Percentiles rank a stretch among this genome's conserved stretches.
Conservation (phyloP, 306 rosid species). For the Rosa lucieae region DNA sequence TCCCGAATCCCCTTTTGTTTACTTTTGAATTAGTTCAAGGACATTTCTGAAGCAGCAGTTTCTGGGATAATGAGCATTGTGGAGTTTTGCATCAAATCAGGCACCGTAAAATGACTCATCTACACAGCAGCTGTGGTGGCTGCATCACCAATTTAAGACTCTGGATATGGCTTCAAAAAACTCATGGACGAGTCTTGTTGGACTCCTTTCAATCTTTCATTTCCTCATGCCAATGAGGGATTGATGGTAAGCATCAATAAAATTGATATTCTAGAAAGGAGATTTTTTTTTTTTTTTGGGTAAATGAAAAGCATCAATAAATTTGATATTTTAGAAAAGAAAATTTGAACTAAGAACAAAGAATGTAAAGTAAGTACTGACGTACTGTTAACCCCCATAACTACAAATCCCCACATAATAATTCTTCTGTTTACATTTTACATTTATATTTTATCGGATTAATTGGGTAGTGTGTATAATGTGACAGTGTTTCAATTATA, state of each 20-base stretch:
- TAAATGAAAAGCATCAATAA: background rate
- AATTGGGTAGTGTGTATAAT: too few relatives aligned
- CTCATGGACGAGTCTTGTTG: slow-evolving; percentile 24
- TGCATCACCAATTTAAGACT: slow-evolving; percentile 42
- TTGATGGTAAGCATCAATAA: slow-evolving; percentile 2
- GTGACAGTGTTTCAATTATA: background rate
- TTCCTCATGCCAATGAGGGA: background rate
- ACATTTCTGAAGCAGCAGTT: slow-evolving; percentile 28
- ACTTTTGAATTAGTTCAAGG: background rate
- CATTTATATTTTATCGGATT: too few relatives aligned
- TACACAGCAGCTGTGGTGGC: slow-evolving; percentile 46
- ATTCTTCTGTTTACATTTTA: too few relatives aligned
- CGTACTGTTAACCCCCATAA: background rate
- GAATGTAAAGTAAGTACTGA: background rate
- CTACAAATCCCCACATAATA: background rate
- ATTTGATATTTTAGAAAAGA: background rate
- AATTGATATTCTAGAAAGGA: background rate
- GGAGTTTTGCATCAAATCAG: slow-evolving; percentile 32
- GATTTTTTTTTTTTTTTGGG: too few relatives aligned
- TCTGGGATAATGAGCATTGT: slow-evolving; percentile 15
- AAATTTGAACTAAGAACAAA: background rate
- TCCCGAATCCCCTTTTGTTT: background rate
- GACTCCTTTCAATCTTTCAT: slow-evolving; percentile 20
- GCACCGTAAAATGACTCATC: slow-evolving; percentile 47
- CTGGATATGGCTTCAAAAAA: slow-evolving; percentile 32